A percentile compares a stretch with the other conserved stretches of the same genome.
Conservation (phyloP, 2,329 filamentous ascomycete genomes). For the Lachnellula cervina region DNA sequence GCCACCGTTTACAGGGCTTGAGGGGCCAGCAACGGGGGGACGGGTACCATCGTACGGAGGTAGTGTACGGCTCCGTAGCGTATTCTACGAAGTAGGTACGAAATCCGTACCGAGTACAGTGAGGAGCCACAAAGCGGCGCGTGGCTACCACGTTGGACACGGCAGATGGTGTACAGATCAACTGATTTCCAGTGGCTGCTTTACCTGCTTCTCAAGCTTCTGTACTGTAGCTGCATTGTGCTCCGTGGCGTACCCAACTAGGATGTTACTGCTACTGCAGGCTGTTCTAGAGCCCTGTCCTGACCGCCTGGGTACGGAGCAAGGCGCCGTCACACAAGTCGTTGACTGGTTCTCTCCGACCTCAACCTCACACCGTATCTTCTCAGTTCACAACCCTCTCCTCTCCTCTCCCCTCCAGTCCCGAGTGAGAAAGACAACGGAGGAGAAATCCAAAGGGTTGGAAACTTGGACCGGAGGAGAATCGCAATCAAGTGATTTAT, state of each 20-base stretch:
- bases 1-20: background rate
- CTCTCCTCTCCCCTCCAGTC: background rate
- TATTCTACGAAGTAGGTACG: background rate
- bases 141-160: background rate
- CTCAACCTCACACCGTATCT: background rate
- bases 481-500: background rate
- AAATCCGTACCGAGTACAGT: no score
- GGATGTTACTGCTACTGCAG: background rate
- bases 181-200: background rate
- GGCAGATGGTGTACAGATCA: background rate
- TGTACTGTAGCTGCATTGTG: background rate
- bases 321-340: background rate
- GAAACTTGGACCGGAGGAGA: background rate
- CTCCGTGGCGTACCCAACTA: no score
- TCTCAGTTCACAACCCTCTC: background rate
- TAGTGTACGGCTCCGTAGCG: background rate
- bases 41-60: background rate
- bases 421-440: background rate
- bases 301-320: background rate
- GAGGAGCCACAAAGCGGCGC: background rate
- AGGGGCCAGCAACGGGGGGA: background rate
- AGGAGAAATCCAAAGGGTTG: background rate
- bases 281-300: background rate
- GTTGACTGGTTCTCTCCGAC: background rate
- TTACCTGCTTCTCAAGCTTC: no score